Evolutionary conservation across 2,329 filamentous ascomycete genomes (phyloP), one percentile per base, ranked within the genome.

Genomic region (Ophiostoma tasmaniense): DNA sequence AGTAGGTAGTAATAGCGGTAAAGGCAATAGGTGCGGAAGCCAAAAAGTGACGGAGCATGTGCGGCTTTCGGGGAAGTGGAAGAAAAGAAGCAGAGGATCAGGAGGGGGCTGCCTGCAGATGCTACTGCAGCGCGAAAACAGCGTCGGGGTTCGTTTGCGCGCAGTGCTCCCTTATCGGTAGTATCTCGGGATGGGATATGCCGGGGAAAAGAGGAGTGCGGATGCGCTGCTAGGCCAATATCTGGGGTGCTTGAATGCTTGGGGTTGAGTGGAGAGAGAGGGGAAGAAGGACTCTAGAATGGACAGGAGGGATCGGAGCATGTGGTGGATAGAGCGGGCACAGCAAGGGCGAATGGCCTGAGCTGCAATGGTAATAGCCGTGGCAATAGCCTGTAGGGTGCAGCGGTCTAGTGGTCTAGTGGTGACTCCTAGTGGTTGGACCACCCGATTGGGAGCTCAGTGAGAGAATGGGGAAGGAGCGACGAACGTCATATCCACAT

Each of bases 281-380:
- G 35, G 52, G 28, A n/a, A 64, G 39, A 22, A 28, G 39, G 28
- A 37, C 42, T n/a, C n/a, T 20, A 59, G 14, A 59, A 59, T 59
- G 22, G 55, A 14, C 28, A n/a, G 25, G 59, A n/a, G 59, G 13
- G 25, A 66, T 64, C 11, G 61, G 22, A 30, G 35, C 13, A 28
- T 45, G 65, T 33, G 42, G 33, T 25, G 25, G 17, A 25, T n/a
- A 28, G 42, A 8, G 20, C 11, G 20, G 37, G 13, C 33, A 64
- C 20, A 39, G 62, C 17, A 64, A 28, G 22, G 69, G 70, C 71
- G 70, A 72, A 72, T 72, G 61, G 68, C 64, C 66, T 70, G 61
- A 45, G 14, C n/a, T 35, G 28, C 52, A 70, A 72, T 70, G 66
- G 70, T 70, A 52, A 71, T 65, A 61, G 55, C 25, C 25, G 8